Percentiles rank a stretch among this genome's conserved stretches.
Evolutionary conservation across 2,329 filamentous ascomycete genomes (phyloP).

Genomic region (Chaetomiaceae sp.): DNA sequence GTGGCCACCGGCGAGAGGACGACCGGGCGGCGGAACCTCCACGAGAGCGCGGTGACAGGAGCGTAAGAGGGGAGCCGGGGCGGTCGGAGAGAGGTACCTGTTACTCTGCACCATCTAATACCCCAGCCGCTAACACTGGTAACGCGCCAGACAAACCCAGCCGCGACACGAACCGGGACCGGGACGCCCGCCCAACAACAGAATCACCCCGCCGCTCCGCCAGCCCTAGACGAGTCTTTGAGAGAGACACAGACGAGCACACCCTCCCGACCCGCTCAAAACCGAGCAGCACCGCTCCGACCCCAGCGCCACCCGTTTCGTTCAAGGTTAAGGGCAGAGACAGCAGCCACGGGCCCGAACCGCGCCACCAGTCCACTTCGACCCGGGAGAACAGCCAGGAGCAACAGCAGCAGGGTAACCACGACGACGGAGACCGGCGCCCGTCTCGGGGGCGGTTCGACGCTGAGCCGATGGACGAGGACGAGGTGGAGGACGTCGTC

Average conservation of each 20-base stretch:
- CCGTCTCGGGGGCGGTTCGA: constrained; percentile 22
- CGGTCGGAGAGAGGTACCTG: constrained; percentile 3
- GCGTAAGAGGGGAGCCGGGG: constrained; percentile 9
- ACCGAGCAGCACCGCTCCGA: constrained; percentile 7
- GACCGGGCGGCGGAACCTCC: background rate
- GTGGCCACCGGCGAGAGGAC: constrained; percentile 8
- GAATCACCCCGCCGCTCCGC: constrained; percentile 19
- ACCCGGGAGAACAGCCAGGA: constrained; percentile 2
- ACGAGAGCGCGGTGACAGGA: constrained; percentile 13
- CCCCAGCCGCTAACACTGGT: background rate
- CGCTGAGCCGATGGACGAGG: constrained; percentile 32
- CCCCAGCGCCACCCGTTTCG: constrained; percentile 22
- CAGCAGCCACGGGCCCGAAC: constrained; percentile 20
- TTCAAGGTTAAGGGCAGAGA: constrained; percentile 27
- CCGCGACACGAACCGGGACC: background rate
- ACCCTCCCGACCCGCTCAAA: constrained; percentile 24
- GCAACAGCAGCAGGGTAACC: background rate
- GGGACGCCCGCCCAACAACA: background rate
- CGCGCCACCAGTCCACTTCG: background rate
- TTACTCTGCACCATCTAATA: too few species aligned
- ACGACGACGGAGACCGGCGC: constrained; percentile 18
- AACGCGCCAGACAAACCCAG: background rate
- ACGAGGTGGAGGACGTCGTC: constrained; percentile 48
- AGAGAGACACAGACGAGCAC: constrained; percentile 13
- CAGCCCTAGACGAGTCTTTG: constrained; percentile 15